Base-by-base conservation (phyloP, 1,284 basidiomycete genomes). In the Malassezia obtusa region DNA sequence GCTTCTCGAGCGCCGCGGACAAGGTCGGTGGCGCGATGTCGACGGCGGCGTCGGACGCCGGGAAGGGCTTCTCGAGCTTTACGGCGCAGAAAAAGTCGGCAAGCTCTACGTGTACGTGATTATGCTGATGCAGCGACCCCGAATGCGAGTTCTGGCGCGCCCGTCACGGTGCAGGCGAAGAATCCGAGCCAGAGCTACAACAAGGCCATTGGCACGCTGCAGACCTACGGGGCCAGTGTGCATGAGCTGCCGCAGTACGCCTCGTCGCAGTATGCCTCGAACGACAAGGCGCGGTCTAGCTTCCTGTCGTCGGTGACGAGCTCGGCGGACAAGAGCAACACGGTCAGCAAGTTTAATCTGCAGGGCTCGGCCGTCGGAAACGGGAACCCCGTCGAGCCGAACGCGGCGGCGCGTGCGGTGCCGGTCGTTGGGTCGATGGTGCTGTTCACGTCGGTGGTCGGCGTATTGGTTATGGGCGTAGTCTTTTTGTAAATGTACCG, bases 111-210 rank as follows among this genome's bases (percentile, higher is more conserved):
- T 36, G 6, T 40, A 25, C 11, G 6, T 39, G 10, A 10, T 24
- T 7, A 15, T 40, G 3, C 39, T 40, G 10, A 40, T 17, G 11
- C 21, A 40, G 39, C 39, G 3, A 15, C 39, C 2, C 10, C 11
- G 8, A 43, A 2, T 21, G 21, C 40, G 24, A n/a, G n/a, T n/a
- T 25, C 40, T 14, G 28, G 40, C 17, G 24, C 21, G 28, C 17
- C 43, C 5, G 43, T 45, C 15, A 49, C 47, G 7, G 52, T 48
- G 4, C 25, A 12, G 8, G 40, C 40, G 3, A 45, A 17, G 15
- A 33, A 55, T 26, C 52, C 52, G 1, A 33, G 17, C 14, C 52
- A 55, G 37, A 37, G 33, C 11, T 55, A 49, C 43, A 49, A 19
- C 35, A 35, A 35, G 19, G 52, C 40, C 11, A 50, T 55, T 9